Conservation (phyloP, 192 early-diverging fungal species). For the Podila verticillata region DNA sequence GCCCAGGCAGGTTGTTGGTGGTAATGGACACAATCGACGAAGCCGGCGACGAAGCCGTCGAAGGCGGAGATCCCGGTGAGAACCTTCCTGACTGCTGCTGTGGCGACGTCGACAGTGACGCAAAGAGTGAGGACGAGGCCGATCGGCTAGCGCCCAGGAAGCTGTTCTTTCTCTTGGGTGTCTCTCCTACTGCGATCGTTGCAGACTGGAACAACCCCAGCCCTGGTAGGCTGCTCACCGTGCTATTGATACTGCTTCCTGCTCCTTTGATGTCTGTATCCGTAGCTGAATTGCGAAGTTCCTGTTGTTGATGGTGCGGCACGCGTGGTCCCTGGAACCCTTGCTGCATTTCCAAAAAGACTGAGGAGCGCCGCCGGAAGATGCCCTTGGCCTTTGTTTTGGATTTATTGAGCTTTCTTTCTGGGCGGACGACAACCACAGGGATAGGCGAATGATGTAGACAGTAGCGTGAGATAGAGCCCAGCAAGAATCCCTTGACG, state of each 20-base stretch:
- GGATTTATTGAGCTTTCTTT: slow-evolving; percentile 52
- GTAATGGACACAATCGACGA: slow-evolving; percentile 4
- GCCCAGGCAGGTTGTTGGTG: background rate
- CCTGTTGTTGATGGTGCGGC: background rate
- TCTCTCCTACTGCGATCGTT: background rate
- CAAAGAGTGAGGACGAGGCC: background rate
- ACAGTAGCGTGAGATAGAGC: slow-evolving; percentile 74
- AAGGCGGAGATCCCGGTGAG: background rate
- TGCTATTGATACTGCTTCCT: slow-evolving; percentile 8
- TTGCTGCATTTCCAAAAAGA: background rate
- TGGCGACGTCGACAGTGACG: background rate
- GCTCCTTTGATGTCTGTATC: slow-evolving; percentile 10
- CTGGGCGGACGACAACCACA: slow-evolving; percentile 72
- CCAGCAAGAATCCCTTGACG: slow-evolving; percentile 73
- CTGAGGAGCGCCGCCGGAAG: slow-evolving; percentile 21
- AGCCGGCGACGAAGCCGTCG: background rate
- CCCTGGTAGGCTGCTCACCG: background rate
- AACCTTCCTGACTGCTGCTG: background rate
- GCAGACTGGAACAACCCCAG: background rate
- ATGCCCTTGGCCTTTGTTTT: slow-evolving; percentile 49
- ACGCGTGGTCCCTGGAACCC: background rate
- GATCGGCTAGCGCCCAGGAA: background rate
- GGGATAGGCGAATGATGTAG: slow-evolving; percentile 74
- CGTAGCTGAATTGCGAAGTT: background rate
- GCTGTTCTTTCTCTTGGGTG: background rate